Conservation (phyloP, 225 moss, liverwort and hornwort genomes). For the Polytrichum commune region DNA sequence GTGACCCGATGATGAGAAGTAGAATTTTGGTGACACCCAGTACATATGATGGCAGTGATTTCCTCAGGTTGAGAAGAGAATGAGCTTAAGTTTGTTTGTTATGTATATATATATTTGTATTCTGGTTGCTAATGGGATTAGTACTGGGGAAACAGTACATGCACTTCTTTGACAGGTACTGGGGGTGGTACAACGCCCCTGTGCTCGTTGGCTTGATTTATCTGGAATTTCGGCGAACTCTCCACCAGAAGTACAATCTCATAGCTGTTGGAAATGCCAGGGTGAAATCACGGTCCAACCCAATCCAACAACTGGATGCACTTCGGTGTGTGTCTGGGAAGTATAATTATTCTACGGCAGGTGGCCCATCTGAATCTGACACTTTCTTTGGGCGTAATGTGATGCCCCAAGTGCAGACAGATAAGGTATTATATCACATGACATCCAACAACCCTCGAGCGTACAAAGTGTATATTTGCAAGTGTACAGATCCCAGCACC, state of each 20-base stretch:
- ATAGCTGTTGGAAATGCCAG: constrained; percentile 35
- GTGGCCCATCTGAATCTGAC: background rate
- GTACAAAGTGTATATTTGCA: too few species aligned
- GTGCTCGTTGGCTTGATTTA: constrained; percentile 46
- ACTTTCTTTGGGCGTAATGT: constrained; percentile 46
- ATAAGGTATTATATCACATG: constrained; percentile 15
- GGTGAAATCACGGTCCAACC: background rate
- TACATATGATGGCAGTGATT: background rate
- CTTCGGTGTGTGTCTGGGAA: constrained; percentile 2
- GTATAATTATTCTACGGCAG: too few species aligned
- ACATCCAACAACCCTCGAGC: too few species aligned
- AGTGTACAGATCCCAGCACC: too few species aligned
- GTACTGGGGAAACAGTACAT: constrained; percentile 23
- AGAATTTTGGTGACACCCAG: background rate
- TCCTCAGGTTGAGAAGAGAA: background rate
- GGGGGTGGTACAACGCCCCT: constrained; percentile 52
- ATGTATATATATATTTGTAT: background rate
- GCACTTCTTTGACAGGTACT: constrained; percentile 42
- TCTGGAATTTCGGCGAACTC: constrained; percentile 37
- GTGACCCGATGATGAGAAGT: background rate
- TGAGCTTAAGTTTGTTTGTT: background rate
- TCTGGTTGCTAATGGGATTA: background rate
- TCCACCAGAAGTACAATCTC: constrained; percentile 65
- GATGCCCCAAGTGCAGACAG: constrained; percentile 14
- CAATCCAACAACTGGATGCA: background rate